phyloP scores from a whole-genome alignment of 345 rosid genomes.

The Gossypium longicalyx region DNA sequence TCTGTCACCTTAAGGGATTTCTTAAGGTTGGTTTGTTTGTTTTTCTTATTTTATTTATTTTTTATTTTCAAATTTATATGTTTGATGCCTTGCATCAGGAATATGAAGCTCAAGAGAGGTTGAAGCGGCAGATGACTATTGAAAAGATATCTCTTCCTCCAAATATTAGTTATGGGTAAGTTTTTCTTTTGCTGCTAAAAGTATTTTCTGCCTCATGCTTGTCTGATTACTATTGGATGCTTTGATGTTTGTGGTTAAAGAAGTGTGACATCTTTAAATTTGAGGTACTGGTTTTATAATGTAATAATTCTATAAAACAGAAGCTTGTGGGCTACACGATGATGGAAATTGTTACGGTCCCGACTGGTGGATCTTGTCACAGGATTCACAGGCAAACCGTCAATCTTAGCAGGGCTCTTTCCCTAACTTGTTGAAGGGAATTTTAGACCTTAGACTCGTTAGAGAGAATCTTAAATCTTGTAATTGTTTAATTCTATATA shows the following conservation, averaged over 20 bases:
- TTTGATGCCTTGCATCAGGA: constrained; percentile 36
- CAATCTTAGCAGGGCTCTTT: too few species aligned
- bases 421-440: too few species aligned
- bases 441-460: too few species aligned
- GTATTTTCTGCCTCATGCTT: not conserved
- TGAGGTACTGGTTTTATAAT: not conserved
- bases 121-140: constrained; percentile 55
- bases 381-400: too few species aligned
- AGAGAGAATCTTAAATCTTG: too few species aligned
- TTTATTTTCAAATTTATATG: not conserved
- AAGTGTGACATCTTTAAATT: not conserved
- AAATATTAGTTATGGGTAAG: constrained; percentile 69
- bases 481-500: too few species aligned
- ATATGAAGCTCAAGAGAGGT: constrained; percentile 72
- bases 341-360: not conserved
- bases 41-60: not conserved
- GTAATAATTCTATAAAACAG: not conserved
- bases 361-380: too few species aligned
- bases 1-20: not conserved
- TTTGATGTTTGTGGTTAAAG: not conserved
- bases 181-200: not conserved
- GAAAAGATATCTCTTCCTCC: constrained; percentile 59
- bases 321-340: not conserved
- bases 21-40: not conserved
- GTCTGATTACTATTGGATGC: not conserved